Base-by-base conservation (phyloP, 345 rosid genomes). In the Pistacia atlantica region DNA sequence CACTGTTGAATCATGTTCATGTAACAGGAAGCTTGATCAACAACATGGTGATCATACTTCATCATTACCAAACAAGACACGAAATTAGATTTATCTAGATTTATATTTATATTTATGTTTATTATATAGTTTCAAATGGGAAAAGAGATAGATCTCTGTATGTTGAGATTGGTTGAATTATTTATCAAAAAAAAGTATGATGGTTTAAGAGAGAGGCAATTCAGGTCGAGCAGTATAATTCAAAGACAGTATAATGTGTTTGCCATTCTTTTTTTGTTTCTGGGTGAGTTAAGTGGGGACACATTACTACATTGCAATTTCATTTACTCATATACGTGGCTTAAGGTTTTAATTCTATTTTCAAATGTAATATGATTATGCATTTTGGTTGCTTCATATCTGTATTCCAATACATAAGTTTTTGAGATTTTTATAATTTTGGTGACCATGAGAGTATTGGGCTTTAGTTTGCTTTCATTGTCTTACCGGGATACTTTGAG, bases 221-320 rank as follows among this genome's bases (percentile, higher is more conserved):
- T 45, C 51, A 72, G 71, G 70, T 76, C 31, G 17, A 45, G 67
- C 67, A 83, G 18, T 66, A 71, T 77, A 71, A 80, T 80, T 80
- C 64, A 66, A 59, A 70, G 73, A 75, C 84, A 80, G 28, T 57
- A 80, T 78, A 46, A 78, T 78, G 78, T 72, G 78, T 68, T 78
- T 72, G 82, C 76, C 83, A 80, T 75, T 79, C 74, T 25, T 25
- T 25, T 22, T 25, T 22, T 11, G 6, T 42, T 42, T 42, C 45
- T 42, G 45, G 38, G 57, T 75, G 48, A 52, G 75, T 79, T 25
- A 0, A 25, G 25, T 25, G 25, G 25, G 78, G 74, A 78, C n/a
- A 69, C 42, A 52, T 42, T 5, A 1, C 8, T 7, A 42, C 8
- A 42, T 42, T 42, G 46, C 46, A 42, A 42, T 38, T 38, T 38